Evolutionary conservation across 305 asterid genomes (phyloP).

Genomic region (Rubia peregrina): DNA sequence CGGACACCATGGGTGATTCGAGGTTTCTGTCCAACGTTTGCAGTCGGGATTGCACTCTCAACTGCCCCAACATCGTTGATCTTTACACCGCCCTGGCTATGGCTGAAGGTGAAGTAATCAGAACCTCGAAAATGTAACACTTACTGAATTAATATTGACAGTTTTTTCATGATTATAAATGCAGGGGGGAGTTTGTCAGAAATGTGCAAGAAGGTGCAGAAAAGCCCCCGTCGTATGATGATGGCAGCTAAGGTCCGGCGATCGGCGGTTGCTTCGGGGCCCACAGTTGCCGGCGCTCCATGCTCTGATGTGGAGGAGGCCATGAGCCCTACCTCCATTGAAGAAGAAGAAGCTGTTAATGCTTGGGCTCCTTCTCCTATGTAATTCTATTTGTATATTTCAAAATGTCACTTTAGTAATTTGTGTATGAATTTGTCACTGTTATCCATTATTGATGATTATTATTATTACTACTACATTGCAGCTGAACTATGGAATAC

Average conservation of each 20-base stretch:
- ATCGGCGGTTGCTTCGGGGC: not conserved
- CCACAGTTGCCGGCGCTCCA: not conserved
- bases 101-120: slow-evolving; percentile 37
- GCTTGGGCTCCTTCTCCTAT: not conserved
- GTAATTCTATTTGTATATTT: not conserved
- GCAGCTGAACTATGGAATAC: not conserved
- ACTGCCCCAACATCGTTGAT: slow-evolving; percentile 56
- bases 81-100: slow-evolving; percentile 48
- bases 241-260: not conserved
- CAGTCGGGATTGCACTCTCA: slow-evolving; percentile 35
- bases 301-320: not conserved
- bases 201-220: not conserved
- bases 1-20: slow-evolving; percentile 40
- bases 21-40: slow-evolving; percentile 36
- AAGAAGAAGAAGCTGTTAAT: not conserved
- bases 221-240: not conserved
- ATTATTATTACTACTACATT: not conserved
- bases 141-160: not conserved
- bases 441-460: too few species aligned
- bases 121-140: not conserved
- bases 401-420: not conserved
- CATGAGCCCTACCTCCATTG: not conserved
- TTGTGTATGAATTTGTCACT: not conserved
- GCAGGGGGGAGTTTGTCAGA: slow-evolving; percentile 1
- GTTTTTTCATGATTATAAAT: not conserved